Evolutionary conservation across 495 filamentous ascomycete genomes (phyloP).

Genomic region (Penicillium ucsense): DNA sequence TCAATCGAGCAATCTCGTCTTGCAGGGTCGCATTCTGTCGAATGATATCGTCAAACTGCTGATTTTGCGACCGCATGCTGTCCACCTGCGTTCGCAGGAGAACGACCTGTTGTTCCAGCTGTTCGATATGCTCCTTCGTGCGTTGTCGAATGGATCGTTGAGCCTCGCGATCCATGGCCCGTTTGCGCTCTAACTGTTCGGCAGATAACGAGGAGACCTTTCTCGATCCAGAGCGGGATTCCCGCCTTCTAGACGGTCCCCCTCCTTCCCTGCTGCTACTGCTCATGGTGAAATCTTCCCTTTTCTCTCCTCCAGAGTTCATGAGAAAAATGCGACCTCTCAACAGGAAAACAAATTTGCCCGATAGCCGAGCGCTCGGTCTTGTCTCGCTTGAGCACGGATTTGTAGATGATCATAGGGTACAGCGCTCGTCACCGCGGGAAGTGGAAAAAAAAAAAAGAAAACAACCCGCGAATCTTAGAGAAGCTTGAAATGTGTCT

Average conservation of each 20-base stretch:
- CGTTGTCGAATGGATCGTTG: constrained; percentile 53
- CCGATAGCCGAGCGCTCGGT: neutral
- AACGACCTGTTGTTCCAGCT: constrained; percentile 41
- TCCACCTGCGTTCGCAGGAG: constrained; percentile 38
- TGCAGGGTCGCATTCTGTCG: constrained; percentile 46
- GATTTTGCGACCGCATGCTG: constrained; percentile 37
- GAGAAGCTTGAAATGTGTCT: too few species aligned
- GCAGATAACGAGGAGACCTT: constrained; percentile 49
- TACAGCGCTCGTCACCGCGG: neutral
- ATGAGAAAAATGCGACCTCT: too few species aligned
- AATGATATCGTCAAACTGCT: constrained; percentile 39
- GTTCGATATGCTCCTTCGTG: constrained; percentile 50
- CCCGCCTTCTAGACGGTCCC: constrained; percentile 21
- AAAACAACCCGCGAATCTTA: too few species aligned
- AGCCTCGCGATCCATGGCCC: constrained; percentile 55
- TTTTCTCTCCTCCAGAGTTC: too few species aligned
- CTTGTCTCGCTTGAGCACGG: constrained; percentile 5
- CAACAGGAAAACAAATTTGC: too few species aligned
- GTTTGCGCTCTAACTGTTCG: constrained; percentile 53
- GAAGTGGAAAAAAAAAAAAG: neutral
- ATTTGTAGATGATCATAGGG: constrained; percentile 11
- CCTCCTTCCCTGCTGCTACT: constrained; percentile 5
- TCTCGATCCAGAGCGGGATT: constrained; percentile 48
- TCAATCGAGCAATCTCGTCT: constrained; percentile 38
- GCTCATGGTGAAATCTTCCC: too few species aligned